Percentiles rank a stretch among this genome's conserved stretches.
phyloP scores from a whole-genome alignment of 1,284 basidiomycete genomes.

The Mycena citricolor region DNA sequence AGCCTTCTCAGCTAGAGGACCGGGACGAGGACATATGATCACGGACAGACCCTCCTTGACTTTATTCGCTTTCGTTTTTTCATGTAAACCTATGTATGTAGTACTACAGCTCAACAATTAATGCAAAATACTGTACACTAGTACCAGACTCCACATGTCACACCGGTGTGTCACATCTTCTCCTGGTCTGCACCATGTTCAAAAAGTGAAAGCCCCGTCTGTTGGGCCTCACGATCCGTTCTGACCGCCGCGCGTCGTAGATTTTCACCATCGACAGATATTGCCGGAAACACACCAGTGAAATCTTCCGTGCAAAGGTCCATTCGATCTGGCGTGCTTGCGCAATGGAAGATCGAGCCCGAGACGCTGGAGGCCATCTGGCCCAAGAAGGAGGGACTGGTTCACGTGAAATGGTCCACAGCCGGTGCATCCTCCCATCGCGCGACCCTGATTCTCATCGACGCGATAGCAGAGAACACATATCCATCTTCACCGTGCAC shows the following conservation, averaged over 20 bases:
- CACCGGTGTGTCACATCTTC: conserved; percentile 10
- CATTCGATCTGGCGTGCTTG: conserved; percentile 79
- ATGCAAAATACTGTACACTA: conserved; percentile 14
- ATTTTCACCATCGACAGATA: conserved; percentile 84
- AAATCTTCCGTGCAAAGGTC: conserved; percentile 93
- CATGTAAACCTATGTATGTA: conserved; percentile 20
- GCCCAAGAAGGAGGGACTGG: conserved; percentile 97
- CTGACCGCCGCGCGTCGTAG: too few species aligned
- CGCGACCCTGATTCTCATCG: not conserved
- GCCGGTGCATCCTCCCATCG: not conserved
- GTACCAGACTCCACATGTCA: conserved; percentile 7
- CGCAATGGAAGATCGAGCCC: conserved; percentile 81
- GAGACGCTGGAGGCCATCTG: conserved; percentile 89
- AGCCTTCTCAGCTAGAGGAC: conserved; percentile 92
- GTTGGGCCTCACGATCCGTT: too few species aligned
- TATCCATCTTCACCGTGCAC: conserved; percentile 89
- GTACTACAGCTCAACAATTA: conserved; percentile 21
- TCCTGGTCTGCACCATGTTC: conserved; percentile 44
- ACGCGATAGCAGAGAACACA: conserved; percentile 83
- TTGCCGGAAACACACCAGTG: conserved; percentile 90
- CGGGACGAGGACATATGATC: conserved; percentile 81
- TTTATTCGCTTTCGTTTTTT: conserved; percentile 26
- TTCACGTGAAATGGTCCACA: conserved; percentile 92
- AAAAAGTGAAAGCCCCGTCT: conserved; percentile 67
- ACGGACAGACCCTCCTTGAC: conserved; percentile 16